Evolutionary conservation across 306 rosid species (phyloP).

Genomic region (Vigna nakashimae): DNA sequence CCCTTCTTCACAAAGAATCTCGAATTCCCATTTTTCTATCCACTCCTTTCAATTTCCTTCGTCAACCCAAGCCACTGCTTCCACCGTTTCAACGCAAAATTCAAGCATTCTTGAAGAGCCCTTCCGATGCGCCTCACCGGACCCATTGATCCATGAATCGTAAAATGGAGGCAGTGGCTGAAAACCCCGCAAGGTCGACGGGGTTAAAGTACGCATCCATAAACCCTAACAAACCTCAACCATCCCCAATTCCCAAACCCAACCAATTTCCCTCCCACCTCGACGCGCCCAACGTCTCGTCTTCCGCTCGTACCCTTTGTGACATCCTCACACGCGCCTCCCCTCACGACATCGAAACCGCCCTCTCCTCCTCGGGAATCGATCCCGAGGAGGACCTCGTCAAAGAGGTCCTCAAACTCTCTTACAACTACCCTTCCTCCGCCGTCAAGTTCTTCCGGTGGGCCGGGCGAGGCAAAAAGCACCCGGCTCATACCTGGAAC

Average conservation of each 20-base stretch:
- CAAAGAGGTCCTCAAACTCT: constrained; percentile 58
- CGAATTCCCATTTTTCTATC: not conserved
- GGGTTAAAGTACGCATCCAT: constrained; percentile 36
- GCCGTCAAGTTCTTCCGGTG: constrained; percentile 80
- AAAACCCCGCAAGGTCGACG: constrained; percentile 44
- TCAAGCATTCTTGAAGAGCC: not conserved
- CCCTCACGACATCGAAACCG: constrained; percentile 54
- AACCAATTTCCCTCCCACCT: constrained; percentile 48
- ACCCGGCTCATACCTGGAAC: constrained; percentile 65
- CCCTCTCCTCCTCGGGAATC: constrained; percentile 59
- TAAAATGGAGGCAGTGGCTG: constrained; percentile 51
- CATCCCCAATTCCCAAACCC: constrained; percentile 42
- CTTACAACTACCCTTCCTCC: constrained; percentile 65
- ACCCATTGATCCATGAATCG: not conserved
- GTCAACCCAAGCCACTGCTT: not conserved
- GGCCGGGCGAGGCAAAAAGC: constrained; percentile 59
- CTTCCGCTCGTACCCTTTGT: constrained; percentile 52
- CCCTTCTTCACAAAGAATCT: not conserved
- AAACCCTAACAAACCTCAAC: constrained; percentile 40
- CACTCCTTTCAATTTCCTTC: not conserved
- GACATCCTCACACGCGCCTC: constrained; percentile 62
- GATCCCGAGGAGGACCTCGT: constrained; percentile 53
- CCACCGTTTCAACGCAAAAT: not conserved
- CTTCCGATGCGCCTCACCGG: not conserved
- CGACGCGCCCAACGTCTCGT: constrained; percentile 47